phyloP scores from a whole-genome alignment of 2,329 filamentous ascomycete species.

The Hypomyces perniciosus region DNA sequence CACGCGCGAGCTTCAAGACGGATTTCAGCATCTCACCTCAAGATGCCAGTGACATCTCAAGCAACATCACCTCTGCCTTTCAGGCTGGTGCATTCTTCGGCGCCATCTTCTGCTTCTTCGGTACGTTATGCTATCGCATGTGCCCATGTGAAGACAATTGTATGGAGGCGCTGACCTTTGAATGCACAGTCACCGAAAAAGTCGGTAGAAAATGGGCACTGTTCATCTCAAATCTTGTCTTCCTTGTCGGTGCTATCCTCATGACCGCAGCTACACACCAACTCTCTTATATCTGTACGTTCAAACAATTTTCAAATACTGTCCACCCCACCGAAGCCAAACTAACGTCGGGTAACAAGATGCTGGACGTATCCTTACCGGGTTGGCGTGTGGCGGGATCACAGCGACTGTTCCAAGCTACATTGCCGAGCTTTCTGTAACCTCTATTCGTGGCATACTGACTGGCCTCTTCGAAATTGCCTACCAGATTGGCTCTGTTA shows the following conservation, averaged over 20 bases:
- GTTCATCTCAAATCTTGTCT: slow-evolving; percentile 40
- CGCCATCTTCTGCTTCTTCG: slow-evolving; percentile 41
- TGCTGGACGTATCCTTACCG: slow-evolving; percentile 51
- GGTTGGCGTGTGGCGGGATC: slow-evolving; percentile 51
- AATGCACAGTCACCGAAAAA: slow-evolving; percentile 35
- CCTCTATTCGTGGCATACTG: slow-evolving; percentile 51
- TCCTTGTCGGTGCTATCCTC: slow-evolving; percentile 38
- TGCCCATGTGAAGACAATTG: background rate
- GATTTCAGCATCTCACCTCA: slow-evolving; percentile 31
- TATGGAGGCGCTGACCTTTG: background rate
- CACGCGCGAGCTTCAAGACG: slow-evolving; percentile 39
- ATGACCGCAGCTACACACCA: slow-evolving; percentile 37
- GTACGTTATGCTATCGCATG: slow-evolving; percentile 16
- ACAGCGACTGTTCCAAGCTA: slow-evolving; percentile 57
- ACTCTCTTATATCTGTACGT: slow-evolving; percentile 37
- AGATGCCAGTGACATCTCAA: slow-evolving; percentile 27
- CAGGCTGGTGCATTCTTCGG: slow-evolving; percentile 49
- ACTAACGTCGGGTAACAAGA: slow-evolving; percentile 32
- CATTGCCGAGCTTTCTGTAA: slow-evolving; percentile 55
- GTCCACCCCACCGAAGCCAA: background rate
- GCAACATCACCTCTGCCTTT: slow-evolving; percentile 42
- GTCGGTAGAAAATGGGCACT: slow-evolving; percentile 43
- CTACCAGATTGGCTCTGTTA: slow-evolving; percentile 45
- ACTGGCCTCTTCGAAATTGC: slow-evolving; percentile 48
- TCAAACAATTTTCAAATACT: rapidly evolving